Evolutionary conservation across 768 basidiomycete genomes (phyloP), one percentile per base, ranked within the genome.

Genomic region (Macrolepiota dolichaula): DNA sequence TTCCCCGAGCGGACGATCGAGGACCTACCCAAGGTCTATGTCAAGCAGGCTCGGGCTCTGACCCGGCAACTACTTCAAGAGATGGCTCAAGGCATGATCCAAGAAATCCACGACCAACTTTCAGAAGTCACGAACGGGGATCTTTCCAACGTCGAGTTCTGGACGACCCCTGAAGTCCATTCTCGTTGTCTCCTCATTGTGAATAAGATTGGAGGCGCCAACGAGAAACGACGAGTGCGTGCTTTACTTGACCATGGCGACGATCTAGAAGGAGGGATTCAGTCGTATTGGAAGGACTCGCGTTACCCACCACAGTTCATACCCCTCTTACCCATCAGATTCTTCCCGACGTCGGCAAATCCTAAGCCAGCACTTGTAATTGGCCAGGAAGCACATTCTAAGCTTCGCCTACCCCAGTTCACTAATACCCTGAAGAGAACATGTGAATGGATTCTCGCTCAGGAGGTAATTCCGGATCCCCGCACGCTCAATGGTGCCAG

Each of bases 151-250:
- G 76, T 90, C 6, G 78, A 82, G 50, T 93, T 94, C 62, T 96
- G 91, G 90, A 87, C 90, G 4, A 95, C 92, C 0, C 69, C 72
- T 0, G 93, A 94, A 69, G 92, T 92, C 0, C 82, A 83, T 46
- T 81, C 84, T 52, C 82, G 92, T 4, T 89, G 87, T 66, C 73
- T 88, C 19, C 79, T 84, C n/a, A 94, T 96, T 59, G 85, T 93
- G 3, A 77, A 79, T 37, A 91, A 91, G 69, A 92, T 96, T 38
- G 93, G 91, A 1, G 92, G 92, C 0, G 74, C 78, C 4, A 74
- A 74, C 62, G 93, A 95, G 73, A 84, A 79, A 63, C 76, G 77
- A 12, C 79, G 93, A 36, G 86, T 85, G 0, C 75, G 77, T 36
- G 88, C 85, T 0, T 71, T 95, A 24, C 87, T 94, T 63, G 72